These are phyloP conservation scores for Tubosaeta sp. DNA, from an alignment of 768 basidiomycete genomes.

Conservation along the genomic window DNA sequence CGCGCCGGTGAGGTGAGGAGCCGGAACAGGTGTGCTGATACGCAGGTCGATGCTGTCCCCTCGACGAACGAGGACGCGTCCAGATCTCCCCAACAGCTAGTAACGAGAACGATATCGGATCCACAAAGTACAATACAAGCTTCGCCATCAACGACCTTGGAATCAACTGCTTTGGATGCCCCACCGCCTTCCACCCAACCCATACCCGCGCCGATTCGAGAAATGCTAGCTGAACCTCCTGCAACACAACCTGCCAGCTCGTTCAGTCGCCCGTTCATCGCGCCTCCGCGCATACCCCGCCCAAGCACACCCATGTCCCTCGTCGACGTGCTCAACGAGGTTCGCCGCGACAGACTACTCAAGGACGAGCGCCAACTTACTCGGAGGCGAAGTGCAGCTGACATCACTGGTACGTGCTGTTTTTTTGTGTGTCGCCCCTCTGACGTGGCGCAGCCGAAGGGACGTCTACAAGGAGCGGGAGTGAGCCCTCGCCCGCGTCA, in stretches of 20 bases:
- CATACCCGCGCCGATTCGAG: not conserved
- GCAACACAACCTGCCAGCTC: conserved; percentile 1
- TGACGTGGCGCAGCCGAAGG: not conserved
- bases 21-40: conserved; percentile 1
- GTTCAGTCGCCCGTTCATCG: conserved; percentile 13
- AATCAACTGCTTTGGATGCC: not conserved
- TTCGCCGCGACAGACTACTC: conserved; percentile 10
- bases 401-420: not conserved
- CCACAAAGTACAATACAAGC: not conserved
- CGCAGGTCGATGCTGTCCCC: conserved; percentile 1
- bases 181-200: conserved; percentile 1
- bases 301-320: conserved; percentile 14
- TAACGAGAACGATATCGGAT: not conserved
- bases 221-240: not conserved
- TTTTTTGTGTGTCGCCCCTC: not conserved
- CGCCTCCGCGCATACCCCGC: conserved; percentile 21
- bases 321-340: conserved; percentile 19
- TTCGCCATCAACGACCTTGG: not conserved
- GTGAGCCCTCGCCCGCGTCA: no score
- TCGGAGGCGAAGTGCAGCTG: not conserved
- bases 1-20: not conserved
- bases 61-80: not conserved
- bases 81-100: not conserved
- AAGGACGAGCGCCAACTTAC: not conserved
- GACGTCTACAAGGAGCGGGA: not conserved